These are phyloP conservation scores for Salvia hispanica DNA, from an alignment of 257 asterid species.

Conservation along the genomic window DNA sequence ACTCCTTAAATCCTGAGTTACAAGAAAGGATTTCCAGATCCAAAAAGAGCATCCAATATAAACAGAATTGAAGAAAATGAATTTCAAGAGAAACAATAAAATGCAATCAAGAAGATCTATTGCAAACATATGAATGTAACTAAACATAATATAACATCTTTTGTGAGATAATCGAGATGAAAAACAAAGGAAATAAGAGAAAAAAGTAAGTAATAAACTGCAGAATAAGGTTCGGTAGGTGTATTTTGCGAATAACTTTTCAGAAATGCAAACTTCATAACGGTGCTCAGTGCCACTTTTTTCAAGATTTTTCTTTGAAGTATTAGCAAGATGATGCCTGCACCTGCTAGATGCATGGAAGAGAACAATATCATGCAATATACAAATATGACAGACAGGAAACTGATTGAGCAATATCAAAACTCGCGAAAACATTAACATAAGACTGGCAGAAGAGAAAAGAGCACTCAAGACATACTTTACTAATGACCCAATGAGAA, in stretches of 20 bases:
- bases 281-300: background rate
- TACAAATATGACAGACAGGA: background rate
- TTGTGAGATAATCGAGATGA: background rate
- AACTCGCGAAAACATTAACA: background rate
- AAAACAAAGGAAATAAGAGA: background rate
- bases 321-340: background rate
- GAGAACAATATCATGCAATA: background rate
- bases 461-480: background rate
- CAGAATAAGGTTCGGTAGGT: background rate
- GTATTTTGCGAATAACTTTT: background rate
- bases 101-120: background rate
- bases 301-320: background rate
- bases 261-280: background rate
- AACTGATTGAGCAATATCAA: constrained; percentile 17
- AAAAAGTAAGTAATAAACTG: background rate
- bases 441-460: background rate
- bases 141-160: background rate
- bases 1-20: background rate
- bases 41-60: background rate
- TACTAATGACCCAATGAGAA: background rate
- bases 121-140: background rate
- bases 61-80: background rate
- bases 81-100: background rate
- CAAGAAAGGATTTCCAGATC: background rate
- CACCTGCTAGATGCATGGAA: background rate